Percentiles rank a stretch among this genome's conserved stretches.
Evolutionary conservation across 495 filamentous ascomycete species (phyloP).

Genomic region (Neurospora cerealis): DNA sequence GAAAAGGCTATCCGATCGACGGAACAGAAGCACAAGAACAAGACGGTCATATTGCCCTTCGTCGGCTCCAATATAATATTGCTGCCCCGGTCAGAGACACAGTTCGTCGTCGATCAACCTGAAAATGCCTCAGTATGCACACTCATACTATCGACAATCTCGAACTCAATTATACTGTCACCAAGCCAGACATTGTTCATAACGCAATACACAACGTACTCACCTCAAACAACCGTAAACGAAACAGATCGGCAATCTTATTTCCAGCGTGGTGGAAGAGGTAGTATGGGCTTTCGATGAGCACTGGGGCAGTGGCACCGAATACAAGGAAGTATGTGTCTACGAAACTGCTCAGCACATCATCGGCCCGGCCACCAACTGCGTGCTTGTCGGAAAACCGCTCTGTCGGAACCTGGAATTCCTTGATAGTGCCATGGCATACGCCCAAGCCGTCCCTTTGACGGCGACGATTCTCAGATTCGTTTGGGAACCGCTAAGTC

Average conservation of each 20-base stretch:
- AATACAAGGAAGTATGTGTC: slow-evolving; percentile 27
- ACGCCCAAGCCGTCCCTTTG: slow-evolving; percentile 28
- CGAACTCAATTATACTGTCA: slow-evolving; percentile 27
- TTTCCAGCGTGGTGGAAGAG: slow-evolving; percentile 35
- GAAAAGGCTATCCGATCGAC: slow-evolving; percentile 19
- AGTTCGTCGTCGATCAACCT: slow-evolving; percentile 38
- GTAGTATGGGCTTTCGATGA: slow-evolving; percentile 19
- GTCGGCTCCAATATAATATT: slow-evolving; percentile 20
- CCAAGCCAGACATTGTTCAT: slow-evolving; percentile 23
- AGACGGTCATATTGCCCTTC: slow-evolving; percentile 21
- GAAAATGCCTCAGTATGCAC: slow-evolving; percentile 25
- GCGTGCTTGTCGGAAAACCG: slow-evolving; percentile 26
- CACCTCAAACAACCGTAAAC: slow-evolving; percentile 29
- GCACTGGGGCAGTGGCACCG: slow-evolving; percentile 22
- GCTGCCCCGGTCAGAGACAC: slow-evolving; percentile 28
- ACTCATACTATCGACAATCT: slow-evolving; percentile 21
- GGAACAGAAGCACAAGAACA: slow-evolving; percentile 15
- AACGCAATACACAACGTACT: slow-evolving; percentile 25
- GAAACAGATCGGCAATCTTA: slow-evolving; percentile 28
- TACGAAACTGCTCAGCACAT: slow-evolving; percentile 26
- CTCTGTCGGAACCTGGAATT: slow-evolving; percentile 25
- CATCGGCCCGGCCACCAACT: slow-evolving; percentile 25
- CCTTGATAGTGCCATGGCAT: slow-evolving; percentile 29
- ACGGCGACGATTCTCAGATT: slow-evolving; percentile 22
- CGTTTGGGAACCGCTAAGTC: slow-evolving; percentile 27